Base-by-base conservation (phyloP, 1,139 yeast species). In the Yamadazyma aaseri region DNA sequence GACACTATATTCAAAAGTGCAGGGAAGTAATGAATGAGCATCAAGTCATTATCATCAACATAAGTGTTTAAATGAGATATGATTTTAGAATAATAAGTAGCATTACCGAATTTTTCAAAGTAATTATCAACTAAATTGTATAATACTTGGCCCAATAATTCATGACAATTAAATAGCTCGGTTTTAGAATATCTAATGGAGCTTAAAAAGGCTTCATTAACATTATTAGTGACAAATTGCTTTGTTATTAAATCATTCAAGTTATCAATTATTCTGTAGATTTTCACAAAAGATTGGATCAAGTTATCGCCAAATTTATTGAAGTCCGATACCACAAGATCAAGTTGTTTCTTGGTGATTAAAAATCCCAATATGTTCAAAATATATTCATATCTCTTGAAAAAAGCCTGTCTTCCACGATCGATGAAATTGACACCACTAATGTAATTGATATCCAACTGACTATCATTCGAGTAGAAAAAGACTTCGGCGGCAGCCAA, bases 361-460 rank as follows among this genome's bases (percentile, higher is more conserved):
- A 80, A 59, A 50, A 71, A 85, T 6, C 86, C 79, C 16, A 81
- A 67, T 23, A 86, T 77, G 47, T 84, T 86, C 31, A 90, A 58
- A 14, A 89, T 79, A 46, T 77, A 83, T 50, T 79, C 83, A 34
- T 81, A 71, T 46, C 97, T 72, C 36, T 77, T 60, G 51, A 79
- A 86, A 52, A 75, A 87, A 5, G 78, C 69, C n/a, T 84, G 75
- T 44, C 81, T 72, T 1, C 92, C 95, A 20, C 81, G 72, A 47
- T 86, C 95, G 4, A 73, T 50, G 16, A 81, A 65, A 2, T 73
- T 63, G 5, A 79, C 62, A 4, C 86, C 89, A 20, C 74, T 65
- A 13, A 18, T 25, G 32, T 14, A 29, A 5, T 23, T 18, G 9
- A 8, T 13, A 26, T 72, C 51, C 28, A 56, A 59, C 11, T 69